Conservation (phyloP, 305 asterid genomes). For the Fraxinus xanthoxyloides region DNA sequence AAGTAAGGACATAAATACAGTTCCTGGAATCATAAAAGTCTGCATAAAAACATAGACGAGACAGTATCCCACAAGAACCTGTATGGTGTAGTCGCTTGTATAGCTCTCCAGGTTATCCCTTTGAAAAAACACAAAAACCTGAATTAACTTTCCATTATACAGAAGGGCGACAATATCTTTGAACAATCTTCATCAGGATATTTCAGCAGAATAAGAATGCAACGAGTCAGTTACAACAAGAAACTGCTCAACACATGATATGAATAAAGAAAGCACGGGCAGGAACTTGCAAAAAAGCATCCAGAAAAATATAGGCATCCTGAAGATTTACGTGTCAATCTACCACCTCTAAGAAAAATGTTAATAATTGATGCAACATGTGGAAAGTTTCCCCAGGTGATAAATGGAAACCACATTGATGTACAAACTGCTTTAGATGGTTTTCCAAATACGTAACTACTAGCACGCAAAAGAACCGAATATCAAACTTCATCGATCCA, state of each 20-base stretch:
- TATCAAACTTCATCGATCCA: background rate
- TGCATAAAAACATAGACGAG: slow-evolving; percentile 92
- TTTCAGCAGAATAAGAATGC: background rate
- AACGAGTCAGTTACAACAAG: background rate
- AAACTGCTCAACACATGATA: background rate
- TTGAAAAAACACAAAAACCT: slow-evolving; percentile 13
- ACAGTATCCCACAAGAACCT: slow-evolving; percentile 89
- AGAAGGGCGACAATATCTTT: background rate
- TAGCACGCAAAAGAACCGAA: background rate
- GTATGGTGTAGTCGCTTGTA: slow-evolving; percentile 83
- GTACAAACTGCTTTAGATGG: background rate
- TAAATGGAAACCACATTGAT: background rate
- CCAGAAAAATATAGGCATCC: background rate
- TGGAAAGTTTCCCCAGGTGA: too few species aligned
- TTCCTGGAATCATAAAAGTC: slow-evolving; percentile 99
- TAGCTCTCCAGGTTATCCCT: slow-evolving; percentile 94
- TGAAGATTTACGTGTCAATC: background rate
- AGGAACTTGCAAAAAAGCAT: background rate
- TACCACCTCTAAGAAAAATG: background rate
- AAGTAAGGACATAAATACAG: slow-evolving; percentile 89
- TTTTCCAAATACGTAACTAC: background rate
- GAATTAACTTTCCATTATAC: background rate
- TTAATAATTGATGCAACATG: background rate
- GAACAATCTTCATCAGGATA: background rate
- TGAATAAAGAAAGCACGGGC: background rate